Evolutionary conservation across 352 stramenopile genomes (phyloP), one percentile per base, ranked within the genome.

Genomic region (Pythium volutum): DNA sequence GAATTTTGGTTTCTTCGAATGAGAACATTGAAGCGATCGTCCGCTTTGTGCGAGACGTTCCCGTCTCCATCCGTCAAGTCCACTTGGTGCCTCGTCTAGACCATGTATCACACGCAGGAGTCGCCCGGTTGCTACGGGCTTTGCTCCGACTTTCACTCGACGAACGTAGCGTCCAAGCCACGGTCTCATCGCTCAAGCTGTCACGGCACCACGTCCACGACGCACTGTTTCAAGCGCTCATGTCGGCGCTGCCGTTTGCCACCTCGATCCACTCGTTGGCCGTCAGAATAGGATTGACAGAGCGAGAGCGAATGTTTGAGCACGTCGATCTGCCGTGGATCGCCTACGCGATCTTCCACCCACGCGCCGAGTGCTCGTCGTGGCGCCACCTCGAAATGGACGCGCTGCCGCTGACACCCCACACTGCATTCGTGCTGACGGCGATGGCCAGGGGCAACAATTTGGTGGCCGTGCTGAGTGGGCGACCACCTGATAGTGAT

Each of bases 261-360:
- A 42, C 6, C 4, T 34, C 50, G 4, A 29, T 29, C 11, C 50
- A 57, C 20, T 45, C 49, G 49, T 16, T 55, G 8, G n/a, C n/a
- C n/a, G n/a, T n/a, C n/a, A n/a, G n/a, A n/a, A n/a, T n/a, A n/a
- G n/a, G n/a, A n/a, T 47, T 10, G 15, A 26, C 33, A 50, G 22
- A 6, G 39, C 46, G 1, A n/a, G 25, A 16, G n/a, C n/a, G n/a
- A n/a, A n/a, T 48, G 6, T 20, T 23, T 5, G 4, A 47, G 10
- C 16, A 4, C 18, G 12, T 14, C 22, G 46, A 5, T 15, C 46
- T 10, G 18, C 26, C n/a, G 4, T 57, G 50, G 50, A 23, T 57
- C 50, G 50, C 50, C 4, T 57, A 48, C 34, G 50, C 50, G 1
- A 31, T 57, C n/a, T 46, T 57, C 20, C 50, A 57, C 12, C 50